Evolutionary conservation across 169 alveolate genomes (phyloP).

Genomic region (Plasmodium chabaudi): DNA sequence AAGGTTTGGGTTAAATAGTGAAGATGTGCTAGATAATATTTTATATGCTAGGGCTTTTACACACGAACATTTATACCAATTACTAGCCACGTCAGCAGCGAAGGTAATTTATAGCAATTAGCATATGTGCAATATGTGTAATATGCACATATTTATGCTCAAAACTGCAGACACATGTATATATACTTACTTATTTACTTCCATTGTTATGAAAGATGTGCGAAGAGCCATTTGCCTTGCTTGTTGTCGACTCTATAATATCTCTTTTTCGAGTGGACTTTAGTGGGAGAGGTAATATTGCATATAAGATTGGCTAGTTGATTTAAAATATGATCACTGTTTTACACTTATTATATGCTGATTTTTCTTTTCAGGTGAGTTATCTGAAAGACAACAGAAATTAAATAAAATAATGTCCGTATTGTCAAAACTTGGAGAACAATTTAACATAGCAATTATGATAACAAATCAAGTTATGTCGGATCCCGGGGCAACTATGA

Average conservation of each 20-base stretch:
- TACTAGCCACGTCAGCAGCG: constrained; percentile 74
- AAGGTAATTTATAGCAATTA: constrained; percentile 45
- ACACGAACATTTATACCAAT: constrained; percentile 76
- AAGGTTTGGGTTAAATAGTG: constrained; percentile 88
- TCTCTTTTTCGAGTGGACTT: constrained; percentile 92
- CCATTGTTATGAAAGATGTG: constrained; percentile 55
- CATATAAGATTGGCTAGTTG: too few relatives aligned
- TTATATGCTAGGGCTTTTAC: constrained; percentile 96
- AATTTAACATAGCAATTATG: constrained; percentile 95
- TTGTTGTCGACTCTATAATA: constrained; percentile 95
- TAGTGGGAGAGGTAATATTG: constrained; percentile 89
- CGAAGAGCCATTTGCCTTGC: constrained; percentile 93
- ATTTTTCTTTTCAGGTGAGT: constrained; percentile 86
- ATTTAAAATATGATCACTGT: not conserved
- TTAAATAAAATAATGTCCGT: constrained; percentile 91
- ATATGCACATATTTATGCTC: not conserved
- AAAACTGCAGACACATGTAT: not conserved
- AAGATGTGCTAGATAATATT: constrained; percentile 95
- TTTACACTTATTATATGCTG: not conserved
- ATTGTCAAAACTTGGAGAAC: constrained; percentile 95
- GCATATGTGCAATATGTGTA: not conserved
- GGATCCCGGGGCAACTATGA: constrained; percentile 93
- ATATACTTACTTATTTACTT: not conserved
- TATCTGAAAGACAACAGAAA: constrained; percentile 97
- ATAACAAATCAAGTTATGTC: constrained; percentile 97